phyloP scores from a whole-genome alignment of 2,329 filamentous ascomycete species.

The Trichoderma sp. region DNA sequence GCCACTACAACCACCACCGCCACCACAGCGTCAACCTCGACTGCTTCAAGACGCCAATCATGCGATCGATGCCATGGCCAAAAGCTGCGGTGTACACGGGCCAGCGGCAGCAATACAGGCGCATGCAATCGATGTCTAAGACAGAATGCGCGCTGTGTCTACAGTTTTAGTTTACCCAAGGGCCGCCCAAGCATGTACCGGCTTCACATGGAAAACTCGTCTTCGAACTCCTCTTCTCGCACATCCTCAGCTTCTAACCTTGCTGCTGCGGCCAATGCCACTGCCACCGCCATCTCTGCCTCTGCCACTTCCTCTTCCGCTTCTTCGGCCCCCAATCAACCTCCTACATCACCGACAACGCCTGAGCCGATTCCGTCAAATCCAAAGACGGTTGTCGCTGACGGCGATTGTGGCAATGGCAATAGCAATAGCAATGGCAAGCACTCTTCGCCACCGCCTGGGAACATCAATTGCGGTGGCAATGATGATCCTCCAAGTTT shows the following conservation, averaged over 20 bases:
- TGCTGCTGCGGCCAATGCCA: too few relatives aligned
- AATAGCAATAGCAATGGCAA: background rate
- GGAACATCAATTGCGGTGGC: background rate
- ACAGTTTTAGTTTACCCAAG: conserved; percentile 9
- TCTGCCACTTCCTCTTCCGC: too few relatives aligned
- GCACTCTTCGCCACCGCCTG: background rate
- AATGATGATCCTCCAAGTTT: background rate
- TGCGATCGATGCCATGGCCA: conserved; percentile 18
- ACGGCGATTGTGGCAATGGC: background rate
- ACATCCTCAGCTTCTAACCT: too few relatives aligned
- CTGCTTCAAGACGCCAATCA: conserved; percentile 6
- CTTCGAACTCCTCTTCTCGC: background rate
- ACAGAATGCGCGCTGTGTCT: background rate
- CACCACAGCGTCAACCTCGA: background rate
- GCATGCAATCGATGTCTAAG: conserved; percentile 13
- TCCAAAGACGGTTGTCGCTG: too few relatives aligned
- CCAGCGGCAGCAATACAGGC: background rate
- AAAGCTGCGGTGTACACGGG: conserved; percentile 16
- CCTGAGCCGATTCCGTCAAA: background rate
- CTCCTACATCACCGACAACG: background rate
- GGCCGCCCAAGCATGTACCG: conserved; percentile 15
- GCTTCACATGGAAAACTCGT: background rate
- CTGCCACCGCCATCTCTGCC: too few relatives aligned
- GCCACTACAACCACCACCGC: background rate
- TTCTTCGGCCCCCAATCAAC: background rate